Conservation (phyloP, 139 green algal genomes). For the Chlorella sp. region DNA sequence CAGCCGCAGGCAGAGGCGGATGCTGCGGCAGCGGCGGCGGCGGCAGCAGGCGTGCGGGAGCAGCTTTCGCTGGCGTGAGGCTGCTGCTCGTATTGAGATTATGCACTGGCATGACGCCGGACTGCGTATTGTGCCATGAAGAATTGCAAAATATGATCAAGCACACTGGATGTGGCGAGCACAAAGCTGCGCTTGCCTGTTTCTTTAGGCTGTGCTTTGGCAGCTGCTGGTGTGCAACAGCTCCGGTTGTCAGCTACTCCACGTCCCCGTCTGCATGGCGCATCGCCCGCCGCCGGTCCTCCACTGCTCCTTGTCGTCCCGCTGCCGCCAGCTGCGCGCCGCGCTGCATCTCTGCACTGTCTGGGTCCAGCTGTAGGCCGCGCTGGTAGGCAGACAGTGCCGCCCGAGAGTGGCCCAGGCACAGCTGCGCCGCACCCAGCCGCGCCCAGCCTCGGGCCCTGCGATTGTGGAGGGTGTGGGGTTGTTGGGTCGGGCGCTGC, state of each 20-base stretch:
- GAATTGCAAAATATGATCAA: too few relatives aligned
- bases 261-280: not conserved
- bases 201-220: too few relatives aligned
- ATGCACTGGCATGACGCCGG: too few relatives aligned
- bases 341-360: slow-evolving; percentile 23
- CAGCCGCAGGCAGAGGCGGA: not conserved
- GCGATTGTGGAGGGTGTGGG: not conserved
- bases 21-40: not conserved
- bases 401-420: slow-evolving; percentile 22
- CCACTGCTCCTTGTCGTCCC: not conserved
- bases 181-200: too few relatives aligned
- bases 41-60: too few relatives aligned
- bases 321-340: slow-evolving; percentile 40
- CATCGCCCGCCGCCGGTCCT: slow-evolving; percentile 6
- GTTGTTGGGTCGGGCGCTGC: too few relatives aligned
- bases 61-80: not conserved
- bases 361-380: slow-evolving; percentile 17
- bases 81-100: too few relatives aligned
- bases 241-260: not conserved
- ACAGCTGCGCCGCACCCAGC: slow-evolving; percentile 45
- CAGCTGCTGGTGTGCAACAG: too few relatives aligned
- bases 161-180: too few relatives aligned
- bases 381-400: slow-evolving; percentile 27
- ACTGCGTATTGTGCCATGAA: too few relatives aligned
- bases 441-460: slow-evolving; percentile 41